Conservation (phyloP, 2,329 filamentous ascomycete species). For the Fusarium circinatum region DNA sequence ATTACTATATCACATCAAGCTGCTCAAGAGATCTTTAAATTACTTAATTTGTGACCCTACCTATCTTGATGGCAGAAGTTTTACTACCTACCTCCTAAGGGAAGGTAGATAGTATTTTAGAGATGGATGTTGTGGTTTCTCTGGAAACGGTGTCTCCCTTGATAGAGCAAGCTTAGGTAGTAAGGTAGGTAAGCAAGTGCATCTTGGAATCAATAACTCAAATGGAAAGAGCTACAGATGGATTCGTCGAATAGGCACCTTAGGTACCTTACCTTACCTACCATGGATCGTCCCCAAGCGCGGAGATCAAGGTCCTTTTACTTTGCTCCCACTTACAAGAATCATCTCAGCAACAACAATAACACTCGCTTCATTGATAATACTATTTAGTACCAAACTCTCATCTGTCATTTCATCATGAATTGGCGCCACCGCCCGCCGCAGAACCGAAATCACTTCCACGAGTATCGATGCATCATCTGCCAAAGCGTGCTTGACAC, state of each 20-base stretch:
- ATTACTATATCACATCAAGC: neutral
- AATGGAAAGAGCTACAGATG: neutral
- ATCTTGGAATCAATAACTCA: neutral
- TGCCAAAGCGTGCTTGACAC: neutral
- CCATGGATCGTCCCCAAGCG: neutral
- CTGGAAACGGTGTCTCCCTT: neutral
- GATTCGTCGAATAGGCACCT: neutral
- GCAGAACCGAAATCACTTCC: neutral
- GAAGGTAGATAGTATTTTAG: neutral
- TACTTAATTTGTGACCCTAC: neutral
- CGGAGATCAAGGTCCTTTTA: neutral
- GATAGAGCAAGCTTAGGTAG: neutral
- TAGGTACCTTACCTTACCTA: neutral
- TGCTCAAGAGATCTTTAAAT: neutral
- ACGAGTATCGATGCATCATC: neutral
- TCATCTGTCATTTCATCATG: neutral
- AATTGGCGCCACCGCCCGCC: neutral
- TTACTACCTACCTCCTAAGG: neutral
- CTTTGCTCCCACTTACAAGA: neutral
- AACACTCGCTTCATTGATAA: neutral
- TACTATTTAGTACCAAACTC: neutral
- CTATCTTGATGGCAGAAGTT: neutral
- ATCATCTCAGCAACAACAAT: neutral
- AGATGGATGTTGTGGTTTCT: neutral
- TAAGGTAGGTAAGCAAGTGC: neutral